Evolutionary conservation across 106 monocot species (phyloP).

Genomic region (Allium sativum): DNA sequence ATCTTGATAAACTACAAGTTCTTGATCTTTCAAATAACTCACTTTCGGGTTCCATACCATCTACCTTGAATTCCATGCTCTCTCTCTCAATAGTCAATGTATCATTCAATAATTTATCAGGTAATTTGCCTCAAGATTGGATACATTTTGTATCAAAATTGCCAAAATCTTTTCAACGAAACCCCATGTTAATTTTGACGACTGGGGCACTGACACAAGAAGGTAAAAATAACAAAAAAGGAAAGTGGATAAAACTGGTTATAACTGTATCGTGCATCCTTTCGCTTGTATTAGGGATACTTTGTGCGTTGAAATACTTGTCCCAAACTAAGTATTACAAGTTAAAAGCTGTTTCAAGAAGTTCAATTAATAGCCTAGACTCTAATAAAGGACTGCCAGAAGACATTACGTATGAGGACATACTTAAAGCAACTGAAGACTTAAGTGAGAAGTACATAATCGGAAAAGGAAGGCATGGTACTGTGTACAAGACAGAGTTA

Average conservation of each 20-base stretch:
- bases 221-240: slow-evolving; percentile 4
- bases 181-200: slow-evolving; percentile 25
- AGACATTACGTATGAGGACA: slow-evolving; percentile 52
- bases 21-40: slow-evolving; percentile 58
- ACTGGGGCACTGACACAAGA: background rate
- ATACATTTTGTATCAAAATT: slow-evolving; percentile 32
- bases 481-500: slow-evolving; percentile 51
- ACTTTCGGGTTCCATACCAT: slow-evolving; percentile 55
- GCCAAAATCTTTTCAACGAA: slow-evolving; percentile 35
- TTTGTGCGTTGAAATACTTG: slow-evolving; percentile 10
- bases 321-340: slow-evolving; percentile 5
- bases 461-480: slow-evolving; percentile 63
- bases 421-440: slow-evolving; percentile 49
- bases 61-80: slow-evolving; percentile 33
- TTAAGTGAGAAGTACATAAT: slow-evolving; percentile 65
- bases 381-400: slow-evolving; percentile 38
- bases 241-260: slow-evolving; percentile 5
- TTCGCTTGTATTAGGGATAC: slow-evolving; percentile 16
- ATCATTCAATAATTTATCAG: slow-evolving; percentile 51
- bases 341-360: background rate
- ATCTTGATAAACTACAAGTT: slow-evolving; percentile 46
- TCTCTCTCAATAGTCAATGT: slow-evolving; percentile 59
- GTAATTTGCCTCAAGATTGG: slow-evolving; percentile 42
- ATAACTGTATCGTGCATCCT: slow-evolving; percentile 11
- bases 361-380: slow-evolving; percentile 9